Evolutionary conservation across 148 eudicot species (phyloP).

Genomic region (Cornus suecica): DNA sequence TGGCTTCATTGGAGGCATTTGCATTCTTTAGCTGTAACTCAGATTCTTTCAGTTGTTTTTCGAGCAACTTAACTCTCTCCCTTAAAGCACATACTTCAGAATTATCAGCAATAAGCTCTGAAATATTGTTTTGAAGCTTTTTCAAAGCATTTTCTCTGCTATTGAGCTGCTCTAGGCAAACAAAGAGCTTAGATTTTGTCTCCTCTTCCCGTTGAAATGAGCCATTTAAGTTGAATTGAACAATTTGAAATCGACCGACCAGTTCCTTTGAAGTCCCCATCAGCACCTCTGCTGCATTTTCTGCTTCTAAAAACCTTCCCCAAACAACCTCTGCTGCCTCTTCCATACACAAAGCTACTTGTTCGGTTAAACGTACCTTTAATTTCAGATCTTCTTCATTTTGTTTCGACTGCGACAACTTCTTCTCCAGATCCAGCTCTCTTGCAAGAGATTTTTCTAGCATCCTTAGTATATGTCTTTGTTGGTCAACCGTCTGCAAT

Average conservation of each 20-base stretch:
- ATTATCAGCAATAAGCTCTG: slow-evolving; percentile 31
- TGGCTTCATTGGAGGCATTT: slow-evolving; percentile 39
- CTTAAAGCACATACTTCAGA: slow-evolving; percentile 34
- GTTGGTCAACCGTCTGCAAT: slow-evolving; percentile 37
- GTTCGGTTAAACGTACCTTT: slow-evolving; percentile 54
- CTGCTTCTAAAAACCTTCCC: slow-evolving; percentile 73
- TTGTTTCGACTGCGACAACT: slow-evolving; percentile 48
- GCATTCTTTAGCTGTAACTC: slow-evolving; percentile 36
- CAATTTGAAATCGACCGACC: slow-evolving; percentile 41
- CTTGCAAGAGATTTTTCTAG: slow-evolving; percentile 68
- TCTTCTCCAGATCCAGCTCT: slow-evolving; percentile 74
- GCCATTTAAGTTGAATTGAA: slow-evolving; percentile 47
- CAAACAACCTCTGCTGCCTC: slow-evolving; percentile 65
- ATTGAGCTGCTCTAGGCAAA: slow-evolving; percentile 33
- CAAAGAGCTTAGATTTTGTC: slow-evolving; percentile 39
- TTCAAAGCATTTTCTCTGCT: slow-evolving; percentile 31
- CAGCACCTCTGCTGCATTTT: slow-evolving; percentile 62
- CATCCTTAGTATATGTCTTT: slow-evolving; percentile 63
- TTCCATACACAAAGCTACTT: slow-evolving; percentile 54
- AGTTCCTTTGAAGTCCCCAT: slow-evolving; percentile 67
- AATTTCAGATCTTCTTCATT: slow-evolving; percentile 62
- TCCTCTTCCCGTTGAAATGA: slow-evolving; percentile 57
- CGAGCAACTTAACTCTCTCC: slow-evolving; percentile 47
- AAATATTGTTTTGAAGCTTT: slow-evolving; percentile 27
- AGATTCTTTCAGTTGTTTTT: slow-evolving; percentile 42